Evolutionary conservation across 1,284 basidiomycete species (phyloP), one percentile per base, ranked within the genome.

Genomic region (Testicularia cyperi): DNA sequence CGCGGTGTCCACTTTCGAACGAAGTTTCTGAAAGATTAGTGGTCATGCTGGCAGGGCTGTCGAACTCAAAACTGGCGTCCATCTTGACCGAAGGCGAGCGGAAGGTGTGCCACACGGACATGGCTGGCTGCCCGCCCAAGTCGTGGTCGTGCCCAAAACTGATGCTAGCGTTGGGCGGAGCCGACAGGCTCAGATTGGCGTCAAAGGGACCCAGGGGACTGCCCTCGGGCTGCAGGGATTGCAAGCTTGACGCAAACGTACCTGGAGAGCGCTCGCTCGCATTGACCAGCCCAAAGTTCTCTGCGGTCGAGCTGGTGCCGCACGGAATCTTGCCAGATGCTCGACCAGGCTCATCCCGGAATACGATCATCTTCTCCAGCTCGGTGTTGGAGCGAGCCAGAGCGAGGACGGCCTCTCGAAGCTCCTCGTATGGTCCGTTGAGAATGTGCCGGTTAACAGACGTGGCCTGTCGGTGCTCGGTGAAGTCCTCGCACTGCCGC

Each of bases 401-500:
- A 18, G 44, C 49, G 25, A 56, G 33, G 6, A 70, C 51, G 0
- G 69, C 67, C n/a, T 41, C 33, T 6, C 64, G 33, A 1, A 72
- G 51, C 45, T 65, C 54, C 12, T 56, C 38, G 42, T 68, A 70
- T 2, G 70, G 70, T 4, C 70, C 70, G 36, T 57, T 60, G 38
- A 72, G 42, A 5, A 63, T 22, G 44, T 72, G 70, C 8, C 39
- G 31, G 22, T 51, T 48, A 33, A 57, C 46, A 2, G 40, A 41
- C 37, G 64, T 70, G 1, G 65, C 70, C 39, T 70, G 68, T 20
- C 47, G 54, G 28, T 49, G 61, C 28, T 72, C 65, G n/a, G 70
- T 72, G 20, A 72, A 72, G 24, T 72, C 70, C 15, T 65, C 63
- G 45, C 65, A 68, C 30, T 72, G 70, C 14, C 70, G 47, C 70